Base-by-base conservation (phyloP, 2,329 filamentous ascomycete genomes). In the Metarhizium humberi region DNA sequence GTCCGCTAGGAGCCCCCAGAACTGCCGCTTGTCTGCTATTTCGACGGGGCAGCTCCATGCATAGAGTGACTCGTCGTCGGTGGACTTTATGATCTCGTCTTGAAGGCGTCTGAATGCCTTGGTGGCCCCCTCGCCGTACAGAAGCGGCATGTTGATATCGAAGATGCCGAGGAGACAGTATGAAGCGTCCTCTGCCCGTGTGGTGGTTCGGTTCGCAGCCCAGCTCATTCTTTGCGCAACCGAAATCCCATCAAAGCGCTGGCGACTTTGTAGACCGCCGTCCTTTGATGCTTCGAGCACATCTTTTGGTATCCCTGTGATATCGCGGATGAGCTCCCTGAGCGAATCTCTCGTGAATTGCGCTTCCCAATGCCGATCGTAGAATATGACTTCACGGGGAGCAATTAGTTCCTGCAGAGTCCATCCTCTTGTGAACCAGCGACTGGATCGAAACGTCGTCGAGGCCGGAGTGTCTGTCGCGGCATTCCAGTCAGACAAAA, bases 111-210 rank as follows among this genome's bases (percentile, higher is more conserved):
- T 34, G 32, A 34, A 11, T 34, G 32, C 32, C 32, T 34, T 34
- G 32, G 32, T 11, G 32, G 32, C 32, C 4, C 32, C 32, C 6
- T 34, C 32, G 6, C 32, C 32, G 32, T 69, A 69, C 0, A 70
- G 59, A 6, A 70, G 55, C 4, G 67, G 64, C 63, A 70, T 70
- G 45, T 67, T 64, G 45, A 70, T 67, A 51, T 65, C 59, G 50
- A 70, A 69, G 8, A 70, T 59, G 5, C 66, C 68, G 4, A 70
- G 53, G 4, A 70, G 59, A 49, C 64, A 70, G 48, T 69, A 70
- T 3, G 67, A 65, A 14, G 62, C 55, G 50, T 70, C 68, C 50
- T 70, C 67, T 6, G 58, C 55, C 0, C 66, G 58, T 8, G 66
- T 66, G 0, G 67, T 67, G 36, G 58, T 52, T n/a, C 68, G 61